Evolutionary conservation across 139 green algal genomes (phyloP), one percentile per base, ranked within the genome.

Genomic region (Auxenochlorella protothecoides): DNA sequence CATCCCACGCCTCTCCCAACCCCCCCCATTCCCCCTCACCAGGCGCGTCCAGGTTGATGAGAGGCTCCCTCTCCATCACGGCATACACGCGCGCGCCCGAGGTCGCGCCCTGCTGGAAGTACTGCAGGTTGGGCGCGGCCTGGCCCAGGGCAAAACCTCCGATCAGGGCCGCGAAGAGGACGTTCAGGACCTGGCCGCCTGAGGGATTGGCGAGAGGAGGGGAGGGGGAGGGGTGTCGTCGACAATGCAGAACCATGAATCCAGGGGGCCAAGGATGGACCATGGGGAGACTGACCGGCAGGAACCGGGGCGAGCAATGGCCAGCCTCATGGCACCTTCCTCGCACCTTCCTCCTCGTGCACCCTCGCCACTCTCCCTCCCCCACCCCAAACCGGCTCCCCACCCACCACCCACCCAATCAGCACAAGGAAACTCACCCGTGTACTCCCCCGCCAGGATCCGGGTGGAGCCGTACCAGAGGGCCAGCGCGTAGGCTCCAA

Each of bases 161-260:
- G 54, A 97, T 80, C 11, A 96, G 80, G 3, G 89, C 83, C 0
- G 87, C 73, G 68, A 97, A 85, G 12, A 96, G 80, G 10, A 93
- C 86, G 27, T 74, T 86, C 59, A 93, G 62, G n/a, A 93, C 85
- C 14, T 85, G 65, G 51, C 72, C 73, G 55, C 76, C 73, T 73
- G 67, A 44, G 27, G 27, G 27, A 44, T 44, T 44, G 27, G 27
- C 27, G 27, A 44, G 27, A 44, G 27, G 27, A 44, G 27, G 27
- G 27, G 27, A 44, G 27, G 27, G 27, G 27, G 27, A 44, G 27
- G 27, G 27, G 27, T 44, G 27, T 44, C 27, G 27, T 44, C 27
- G 27, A 44, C 27, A 44, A 44, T 44, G 27, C 27, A 44, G 27
- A 2, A 44, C 27, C 27, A 44, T 44, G 27, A 44, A 1, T 44